These are phyloP conservation scores for Rubia peregrina DNA, from an alignment of 305 asterid species.

Conservation along the genomic window DNA sequence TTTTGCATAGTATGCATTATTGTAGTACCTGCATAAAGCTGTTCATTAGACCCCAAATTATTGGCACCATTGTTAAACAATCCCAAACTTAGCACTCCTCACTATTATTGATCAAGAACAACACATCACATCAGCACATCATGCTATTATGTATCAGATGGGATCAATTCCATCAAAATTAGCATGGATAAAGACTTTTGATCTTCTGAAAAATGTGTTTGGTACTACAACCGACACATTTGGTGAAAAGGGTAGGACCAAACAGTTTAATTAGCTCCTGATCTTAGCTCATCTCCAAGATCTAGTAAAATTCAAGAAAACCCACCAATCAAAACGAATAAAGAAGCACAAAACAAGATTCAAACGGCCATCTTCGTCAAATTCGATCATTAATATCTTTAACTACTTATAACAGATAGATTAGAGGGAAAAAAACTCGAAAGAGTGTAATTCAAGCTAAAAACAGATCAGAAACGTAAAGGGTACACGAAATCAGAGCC, in stretches of 20 bases:
- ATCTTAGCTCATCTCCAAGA: neutral
- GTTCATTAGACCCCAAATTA: neutral
- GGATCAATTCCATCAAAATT: neutral
- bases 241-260: neutral
- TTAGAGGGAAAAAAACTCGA: no score
- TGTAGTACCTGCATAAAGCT: constrained; percentile 54
- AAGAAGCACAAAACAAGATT: neutral
- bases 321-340: neutral
- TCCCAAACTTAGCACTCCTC: neutral
- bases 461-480: constrained; percentile 4
- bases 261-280: neutral
- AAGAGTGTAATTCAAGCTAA: neutral
- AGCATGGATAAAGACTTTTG: neutral
- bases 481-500: constrained; percentile 1
- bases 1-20: constrained; percentile 88
- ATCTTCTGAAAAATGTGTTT: neutral
- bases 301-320: neutral
- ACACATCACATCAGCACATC: neutral
- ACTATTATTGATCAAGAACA: neutral
- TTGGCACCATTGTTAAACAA: neutral
- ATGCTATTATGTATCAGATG: neutral
- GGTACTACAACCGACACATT: constrained; percentile 2
- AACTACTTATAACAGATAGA: no score
- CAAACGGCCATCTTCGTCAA: neutral
- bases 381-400: neutral